Conservation (phyloP, 495 filamentous ascomycete species). For the Annulohypoxylon stygium region DNA sequence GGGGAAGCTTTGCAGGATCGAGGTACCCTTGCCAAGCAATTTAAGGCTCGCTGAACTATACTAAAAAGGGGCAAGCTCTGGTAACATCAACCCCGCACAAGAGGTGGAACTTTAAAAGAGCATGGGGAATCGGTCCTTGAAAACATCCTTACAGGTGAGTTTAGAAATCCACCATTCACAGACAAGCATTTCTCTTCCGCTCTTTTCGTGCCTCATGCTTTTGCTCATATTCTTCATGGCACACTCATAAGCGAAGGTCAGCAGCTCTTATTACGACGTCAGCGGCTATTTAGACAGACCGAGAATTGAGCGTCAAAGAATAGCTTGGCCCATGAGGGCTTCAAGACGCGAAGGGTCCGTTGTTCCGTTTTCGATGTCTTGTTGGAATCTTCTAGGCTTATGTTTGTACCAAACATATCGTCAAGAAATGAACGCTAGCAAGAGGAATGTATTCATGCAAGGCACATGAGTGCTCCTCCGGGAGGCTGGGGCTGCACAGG, state of each 20-base stretch:
- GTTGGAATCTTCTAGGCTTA: constrained; percentile 12
- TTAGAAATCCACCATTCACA: constrained; percentile 36
- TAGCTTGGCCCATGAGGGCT: not conserved
- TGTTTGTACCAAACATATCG: not conserved
- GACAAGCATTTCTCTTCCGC: constrained; percentile 2
- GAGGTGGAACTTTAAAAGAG: constrained; percentile 30
- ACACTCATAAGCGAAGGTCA: not conserved
- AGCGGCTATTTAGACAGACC: constrained; percentile 5
- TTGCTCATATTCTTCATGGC: not conserved
- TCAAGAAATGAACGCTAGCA: constrained; percentile 14
- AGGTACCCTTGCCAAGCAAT: constrained; percentile 13
- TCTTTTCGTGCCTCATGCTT: not conserved
- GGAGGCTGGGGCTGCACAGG: constrained; percentile 39
- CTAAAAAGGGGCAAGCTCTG: constrained; percentile 9
- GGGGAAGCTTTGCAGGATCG: constrained; percentile 34
- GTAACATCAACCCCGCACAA: constrained; percentile 38
- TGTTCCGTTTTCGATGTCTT: constrained; percentile 11
- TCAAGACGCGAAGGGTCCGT: not conserved
- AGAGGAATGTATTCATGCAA: constrained; percentile 35
- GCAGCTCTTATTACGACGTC: constrained; percentile 10
- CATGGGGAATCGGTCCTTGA: constrained; percentile 38
- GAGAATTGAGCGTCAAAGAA: not conserved
- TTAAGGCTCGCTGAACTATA: constrained; percentile 15
- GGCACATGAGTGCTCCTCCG: constrained; percentile 26
- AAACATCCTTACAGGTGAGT: constrained; percentile 23